Base-by-base conservation (phyloP, 2,329 filamentous ascomycete species). In the Nectriaceae sp. region DNA sequence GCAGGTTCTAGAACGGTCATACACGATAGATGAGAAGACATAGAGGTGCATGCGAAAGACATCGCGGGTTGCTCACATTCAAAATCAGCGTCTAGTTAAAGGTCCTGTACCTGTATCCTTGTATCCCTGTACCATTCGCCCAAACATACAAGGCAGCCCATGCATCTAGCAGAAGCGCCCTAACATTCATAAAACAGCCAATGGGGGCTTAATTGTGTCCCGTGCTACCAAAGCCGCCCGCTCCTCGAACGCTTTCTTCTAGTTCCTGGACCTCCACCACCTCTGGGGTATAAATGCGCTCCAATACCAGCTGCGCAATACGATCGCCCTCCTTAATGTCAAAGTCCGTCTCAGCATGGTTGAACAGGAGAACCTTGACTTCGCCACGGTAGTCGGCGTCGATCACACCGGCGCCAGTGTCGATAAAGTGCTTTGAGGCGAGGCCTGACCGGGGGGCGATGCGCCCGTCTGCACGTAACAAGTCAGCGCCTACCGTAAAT, bases 351-450 rank as follows among this genome's bases (percentile, higher is more conserved):
- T 96, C 91, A 43, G 80, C 81, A 70, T 96, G 87, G 75, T 99
- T 99, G 72, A 97, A 97, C 44, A 99, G 82, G 58, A 99, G 79
- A 21, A 99, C 88, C 77, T 95, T 96, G 63, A 99, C 87, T 59
- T 89, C 89, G 18, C 94, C 94, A 29, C 94, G 83, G 76, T 99
- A 99, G 72, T 99, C 94, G 26, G 93, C 92, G 70, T 99, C 94
- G 62, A 99, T 97, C 56, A 99, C 94, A 46, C 94, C 94, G 0
- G 94, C 94, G 54, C 95, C 91, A 0, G 89, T 94, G 70, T 97
- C 91, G 68, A 99, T 97, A 73, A 92, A 94, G 75, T 97, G 85
- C 76, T 99, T 99, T 52, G 85, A 79, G 3, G 93, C 93, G 29
- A 96, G 85, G 40, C 91, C 91, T n/a, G 89, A 94, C 56, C 92